Conservation (phyloP, 257 asterid species). For the Solanum microdontum region DNA sequence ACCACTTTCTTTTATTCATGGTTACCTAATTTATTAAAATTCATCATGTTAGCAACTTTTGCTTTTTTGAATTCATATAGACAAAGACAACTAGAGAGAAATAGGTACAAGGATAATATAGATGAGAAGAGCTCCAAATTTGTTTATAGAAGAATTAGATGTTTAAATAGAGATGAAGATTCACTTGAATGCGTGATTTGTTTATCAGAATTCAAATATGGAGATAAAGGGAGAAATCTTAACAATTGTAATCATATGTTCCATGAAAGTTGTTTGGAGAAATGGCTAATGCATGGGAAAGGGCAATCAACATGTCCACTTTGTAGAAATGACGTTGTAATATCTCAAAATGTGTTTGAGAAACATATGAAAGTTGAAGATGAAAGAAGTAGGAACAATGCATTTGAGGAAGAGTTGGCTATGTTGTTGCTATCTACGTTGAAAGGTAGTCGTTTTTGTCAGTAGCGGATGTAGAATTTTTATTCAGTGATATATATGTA, state of each 20-base stretch:
- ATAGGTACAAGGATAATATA: neutral
- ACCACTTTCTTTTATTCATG: neutral
- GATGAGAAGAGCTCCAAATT: neutral
- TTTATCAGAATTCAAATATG: neutral
- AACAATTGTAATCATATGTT: neutral
- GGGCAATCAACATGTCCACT: neutral
- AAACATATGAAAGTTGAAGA: neutral
- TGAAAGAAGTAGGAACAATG: neutral
- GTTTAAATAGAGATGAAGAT: neutral
- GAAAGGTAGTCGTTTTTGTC: neutral
- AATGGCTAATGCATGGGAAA: constrained; percentile 2
- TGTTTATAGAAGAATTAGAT: neutral
- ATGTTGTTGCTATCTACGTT: neutral
- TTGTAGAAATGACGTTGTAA: neutral
- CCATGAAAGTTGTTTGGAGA: neutral
- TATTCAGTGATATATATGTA: neutral
- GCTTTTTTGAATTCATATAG: neutral
- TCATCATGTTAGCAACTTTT: neutral
- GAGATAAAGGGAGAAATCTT: neutral
- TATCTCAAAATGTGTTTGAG: neutral
- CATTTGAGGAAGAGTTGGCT: constrained; percentile 2
- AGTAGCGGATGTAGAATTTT: neutral
- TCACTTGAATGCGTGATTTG: neutral
- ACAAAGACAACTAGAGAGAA: neutral
- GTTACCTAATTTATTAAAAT: neutral